Evolutionary conservation across 2,329 filamentous ascomycete genomes (phyloP), one percentile per base, ranked within the genome.

Genomic region (Beauveria sp.): DNA sequence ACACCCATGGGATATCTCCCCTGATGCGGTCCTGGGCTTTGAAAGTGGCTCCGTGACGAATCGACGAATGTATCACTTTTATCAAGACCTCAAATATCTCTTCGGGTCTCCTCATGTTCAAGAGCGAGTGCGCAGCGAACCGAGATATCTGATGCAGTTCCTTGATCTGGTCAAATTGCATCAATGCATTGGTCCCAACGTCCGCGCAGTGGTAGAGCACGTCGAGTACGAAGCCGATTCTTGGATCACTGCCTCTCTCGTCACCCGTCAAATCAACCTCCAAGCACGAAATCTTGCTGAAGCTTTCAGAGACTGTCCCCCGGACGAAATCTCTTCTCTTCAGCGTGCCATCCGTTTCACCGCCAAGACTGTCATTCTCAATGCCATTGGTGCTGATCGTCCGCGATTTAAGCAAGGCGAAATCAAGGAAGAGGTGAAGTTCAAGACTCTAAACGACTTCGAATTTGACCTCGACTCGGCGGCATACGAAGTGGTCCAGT

Each of bases 161-260:
- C 79, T 99, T 50, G 96, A 99, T 70, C 80, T 99, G 18, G 91
- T 96, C 65, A 97, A 97, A 73, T 82, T 99, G 51, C 92, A 97
- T 66, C 96, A 99, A 76, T 93, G 94, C 30, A 97, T 99, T 61
- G 97, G 93, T 67, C 94, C 94, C 1, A 99, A 97, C 68, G 81
- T 92, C 28, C 70, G 96, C 64, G 94, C 93, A 2, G 85, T 97
- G 24, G 92, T 92, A 18, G 94, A 97, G 70, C 94, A 99, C 72
- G 90, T 99, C 37, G 96, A 99, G 73, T 99, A 97, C 70, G 94
- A 99, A 74, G 96, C 92, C 2, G 96, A 99, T 75, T 90, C 91
- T 22, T 99, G 94, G 94, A 97, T 99, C 58, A 96, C 91, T 62
- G 93, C 94, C 3, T 96, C 92, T 7, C 81, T 97, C 55, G 90